These are phyloP conservation scores for Xylariaceae sp. DNA, from an alignment of 2,329 filamentous ascomycete species.

Conservation along the genomic window DNA sequence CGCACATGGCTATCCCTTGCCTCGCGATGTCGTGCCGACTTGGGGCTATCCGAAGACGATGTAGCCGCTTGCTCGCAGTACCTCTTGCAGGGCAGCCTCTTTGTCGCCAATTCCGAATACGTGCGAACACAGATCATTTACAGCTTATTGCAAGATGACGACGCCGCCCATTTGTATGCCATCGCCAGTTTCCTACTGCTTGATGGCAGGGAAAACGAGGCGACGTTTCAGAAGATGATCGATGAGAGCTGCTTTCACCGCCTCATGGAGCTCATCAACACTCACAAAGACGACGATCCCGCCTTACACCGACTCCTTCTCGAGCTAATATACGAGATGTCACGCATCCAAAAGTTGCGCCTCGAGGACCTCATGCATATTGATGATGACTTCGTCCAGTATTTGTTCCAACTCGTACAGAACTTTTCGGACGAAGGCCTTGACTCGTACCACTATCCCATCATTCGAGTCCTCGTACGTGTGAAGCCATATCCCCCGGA, in stretches of 20 bases:
- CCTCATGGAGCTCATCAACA: slow-evolving; percentile 74
- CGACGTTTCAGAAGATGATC: slow-evolving; percentile 81
- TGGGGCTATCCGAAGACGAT: slow-evolving; percentile 71
- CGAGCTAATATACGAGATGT: slow-evolving; percentile 94
- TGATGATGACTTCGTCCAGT: slow-evolving; percentile 74
- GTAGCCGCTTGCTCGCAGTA: slow-evolving; percentile 73
- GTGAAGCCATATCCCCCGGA: slow-evolving; percentile 32
- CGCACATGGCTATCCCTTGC: slow-evolving; percentile 79
- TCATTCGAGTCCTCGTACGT: slow-evolving; percentile 80
- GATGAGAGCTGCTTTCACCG: slow-evolving; percentile 77
- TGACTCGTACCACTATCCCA: slow-evolving; percentile 92
- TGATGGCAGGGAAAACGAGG: slow-evolving; percentile 74
- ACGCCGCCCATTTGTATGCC: slow-evolving; percentile 70
- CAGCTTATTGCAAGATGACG: slow-evolving; percentile 85
- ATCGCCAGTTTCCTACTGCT: slow-evolving; percentile 80
- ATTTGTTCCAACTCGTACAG: slow-evolving; percentile 84
- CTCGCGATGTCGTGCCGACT: slow-evolving; percentile 68
- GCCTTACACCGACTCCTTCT: slow-evolving; percentile 75
- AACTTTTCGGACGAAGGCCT: slow-evolving; percentile 77
- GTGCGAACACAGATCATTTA: slow-evolving; percentile 90
- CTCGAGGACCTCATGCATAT: slow-evolving; percentile 70
- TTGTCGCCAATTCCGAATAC: slow-evolving; percentile 71
- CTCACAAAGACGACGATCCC: slow-evolving; percentile 58
- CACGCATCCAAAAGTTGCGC: slow-evolving; percentile 76
- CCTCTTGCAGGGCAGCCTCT: slow-evolving; percentile 71